Percentiles rank a stretch among this genome's conserved stretches.
These are phyloP conservation scores for Pyricularia sp. DNA, from an alignment of 2,329 filamentous ascomycete genomes.

Conservation along the genomic window DNA sequence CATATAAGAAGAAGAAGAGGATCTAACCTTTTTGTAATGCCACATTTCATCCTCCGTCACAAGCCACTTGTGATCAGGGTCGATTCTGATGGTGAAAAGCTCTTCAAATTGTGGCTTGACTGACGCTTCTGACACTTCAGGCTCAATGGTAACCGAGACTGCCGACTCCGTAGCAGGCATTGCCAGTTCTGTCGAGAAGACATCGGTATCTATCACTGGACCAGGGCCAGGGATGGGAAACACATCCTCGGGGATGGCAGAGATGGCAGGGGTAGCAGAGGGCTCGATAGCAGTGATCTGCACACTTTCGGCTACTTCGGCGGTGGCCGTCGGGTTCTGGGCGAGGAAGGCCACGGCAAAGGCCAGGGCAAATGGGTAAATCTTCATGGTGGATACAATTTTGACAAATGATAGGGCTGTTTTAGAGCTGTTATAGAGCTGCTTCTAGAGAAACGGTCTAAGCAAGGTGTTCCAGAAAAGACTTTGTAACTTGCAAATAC, in stretches of 20 bases:
- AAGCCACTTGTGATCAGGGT: conserved; percentile 68
- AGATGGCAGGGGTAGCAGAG: neutral
- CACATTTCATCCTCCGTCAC: conserved; percentile 94
- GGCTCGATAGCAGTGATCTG: neutral
- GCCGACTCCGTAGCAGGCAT: neutral
- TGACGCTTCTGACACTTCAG: neutral
- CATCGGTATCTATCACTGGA: neutral
- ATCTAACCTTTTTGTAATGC: conserved; percentile 65
- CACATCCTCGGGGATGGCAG: neutral
- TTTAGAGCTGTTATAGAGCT: neutral
- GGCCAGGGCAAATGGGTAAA: neutral
- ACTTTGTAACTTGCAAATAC: neutral
- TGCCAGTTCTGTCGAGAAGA: neutral
- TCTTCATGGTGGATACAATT: neutral
- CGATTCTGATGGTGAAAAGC: conserved; percentile 64
- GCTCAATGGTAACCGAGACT: neutral
- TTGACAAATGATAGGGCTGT: neutral
- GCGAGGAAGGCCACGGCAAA: neutral
- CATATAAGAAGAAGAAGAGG: neutral
- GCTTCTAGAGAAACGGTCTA: neutral
- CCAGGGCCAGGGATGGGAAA: neutral
- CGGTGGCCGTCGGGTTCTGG: neutral
- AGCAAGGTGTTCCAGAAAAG: neutral
- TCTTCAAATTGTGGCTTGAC: neutral
- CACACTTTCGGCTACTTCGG: neutral